These are phyloP conservation scores for Fistulifera pelliculosa DNA, from an alignment of 108 stramenopile genomes.

Conservation along the genomic window DNA sequence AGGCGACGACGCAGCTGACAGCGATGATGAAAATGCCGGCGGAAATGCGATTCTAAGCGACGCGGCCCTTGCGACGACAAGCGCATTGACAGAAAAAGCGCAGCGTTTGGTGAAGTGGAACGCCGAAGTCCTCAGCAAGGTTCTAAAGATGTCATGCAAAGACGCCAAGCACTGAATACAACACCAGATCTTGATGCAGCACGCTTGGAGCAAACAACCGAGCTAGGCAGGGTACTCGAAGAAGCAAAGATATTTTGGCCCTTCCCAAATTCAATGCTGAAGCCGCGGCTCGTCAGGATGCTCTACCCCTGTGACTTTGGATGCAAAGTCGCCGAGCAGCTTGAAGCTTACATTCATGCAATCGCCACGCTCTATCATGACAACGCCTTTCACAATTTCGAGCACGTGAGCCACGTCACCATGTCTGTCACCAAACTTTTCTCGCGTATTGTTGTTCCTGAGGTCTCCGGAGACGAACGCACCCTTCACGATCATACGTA, in stretches of 20 bases:
- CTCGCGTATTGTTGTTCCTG: slow-evolving; percentile 22
- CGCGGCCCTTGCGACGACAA: neutral
- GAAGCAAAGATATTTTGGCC: slow-evolving; percentile 25
- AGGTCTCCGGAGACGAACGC: slow-evolving; percentile 6
- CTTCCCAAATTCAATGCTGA: slow-evolving; percentile 20
- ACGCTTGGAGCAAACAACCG: neutral
- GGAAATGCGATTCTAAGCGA: neutral
- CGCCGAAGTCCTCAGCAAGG: neutral
- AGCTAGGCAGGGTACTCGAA: slow-evolving; percentile 11
- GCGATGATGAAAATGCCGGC: neutral
- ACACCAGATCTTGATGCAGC: neutral
- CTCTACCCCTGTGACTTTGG: slow-evolving; percentile 9
- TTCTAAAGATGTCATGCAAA: neutral
- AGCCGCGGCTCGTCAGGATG: slow-evolving; percentile 6
- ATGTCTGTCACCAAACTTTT: slow-evolving; percentile 25
- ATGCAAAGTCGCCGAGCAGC: slow-evolving; percentile 13
- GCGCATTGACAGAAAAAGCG: neutral
- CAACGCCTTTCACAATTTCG: slow-evolving; percentile 58
- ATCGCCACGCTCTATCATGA: slow-evolving; percentile 30
- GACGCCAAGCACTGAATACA: neutral
- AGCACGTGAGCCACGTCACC: slow-evolving; percentile 51
- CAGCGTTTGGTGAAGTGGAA: slow-evolving; percentile 7
- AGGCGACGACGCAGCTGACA: neutral
- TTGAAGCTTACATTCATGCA: slow-evolving; percentile 15
- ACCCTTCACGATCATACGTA: slow-evolving; percentile 5